Evolutionary conservation across 2,329 filamentous ascomycete genomes (phyloP).

Genomic region (Diplodia mutila): DNA sequence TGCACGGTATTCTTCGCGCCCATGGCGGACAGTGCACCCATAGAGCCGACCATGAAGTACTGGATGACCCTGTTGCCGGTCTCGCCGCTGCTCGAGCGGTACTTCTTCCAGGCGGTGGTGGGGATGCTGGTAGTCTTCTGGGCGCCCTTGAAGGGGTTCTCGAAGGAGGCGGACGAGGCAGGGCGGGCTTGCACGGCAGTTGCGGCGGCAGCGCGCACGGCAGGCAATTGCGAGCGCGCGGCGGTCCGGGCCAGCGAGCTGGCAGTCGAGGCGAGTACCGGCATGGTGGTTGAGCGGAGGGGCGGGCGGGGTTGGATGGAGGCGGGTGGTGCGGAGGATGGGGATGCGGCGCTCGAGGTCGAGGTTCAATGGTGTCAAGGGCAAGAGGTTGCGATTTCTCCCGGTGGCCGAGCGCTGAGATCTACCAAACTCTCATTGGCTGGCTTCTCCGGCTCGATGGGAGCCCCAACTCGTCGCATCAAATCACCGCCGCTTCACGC

Average conservation of each 20-base stretch:
- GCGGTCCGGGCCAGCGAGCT: slow-evolving; percentile 53
- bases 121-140: slow-evolving; percentile 72
- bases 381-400: slow-evolving; percentile 23
- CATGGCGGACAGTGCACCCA: slow-evolving; percentile 88
- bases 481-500: neutral
- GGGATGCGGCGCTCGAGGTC: slow-evolving; percentile 26
- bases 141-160: slow-evolving; percentile 60
- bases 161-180: slow-evolving; percentile 50
- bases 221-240: slow-evolving; percentile 51
- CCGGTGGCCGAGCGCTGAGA: slow-evolving; percentile 17
- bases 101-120: slow-evolving; percentile 74
- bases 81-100: slow-evolving; percentile 71
- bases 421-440: slow-evolving; percentile 4
- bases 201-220: slow-evolving; percentile 51
- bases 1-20: slow-evolving; percentile 98
- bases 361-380: slow-evolving; percentile 23
- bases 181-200: slow-evolving; percentile 49
- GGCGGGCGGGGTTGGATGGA: slow-evolving; percentile 30
- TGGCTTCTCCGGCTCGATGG: neutral
- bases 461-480: no score
- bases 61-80: slow-evolving; percentile 83
- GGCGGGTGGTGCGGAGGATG: slow-evolving; percentile 32
- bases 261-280: slow-evolving; percentile 52
- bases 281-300: slow-evolving; percentile 47
- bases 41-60: slow-evolving; percentile 98